Percentiles rank a stretch among this genome's conserved stretches.
These are phyloP conservation scores for Grosmannia clavigera DNA, from an alignment of 2,329 filamentous ascomycete species.

Conservation along the genomic window DNA sequence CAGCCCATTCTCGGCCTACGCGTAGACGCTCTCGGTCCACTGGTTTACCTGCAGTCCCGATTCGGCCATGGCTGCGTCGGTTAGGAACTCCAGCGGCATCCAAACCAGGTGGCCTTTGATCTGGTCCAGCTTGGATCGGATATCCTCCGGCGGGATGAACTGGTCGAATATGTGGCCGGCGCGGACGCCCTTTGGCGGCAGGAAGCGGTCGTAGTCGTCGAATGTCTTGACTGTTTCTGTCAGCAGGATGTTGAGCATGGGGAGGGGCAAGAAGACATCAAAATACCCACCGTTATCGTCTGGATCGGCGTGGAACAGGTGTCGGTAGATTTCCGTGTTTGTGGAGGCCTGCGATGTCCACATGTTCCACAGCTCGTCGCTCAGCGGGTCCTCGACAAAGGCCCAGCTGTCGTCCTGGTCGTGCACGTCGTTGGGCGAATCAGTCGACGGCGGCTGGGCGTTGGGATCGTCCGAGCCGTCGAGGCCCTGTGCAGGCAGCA, in stretches of 20 bases:
- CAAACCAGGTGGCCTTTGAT: constrained; percentile 85
- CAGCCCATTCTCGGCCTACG: constrained; percentile 26
- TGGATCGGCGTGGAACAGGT: constrained; percentile 77
- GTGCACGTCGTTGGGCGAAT: constrained; percentile 51
- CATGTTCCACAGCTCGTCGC: constrained; percentile 51
- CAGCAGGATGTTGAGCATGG: not conserved
- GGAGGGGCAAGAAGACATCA: not conserved
- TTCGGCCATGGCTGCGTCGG: constrained; percentile 81
- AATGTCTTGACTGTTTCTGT: constrained; percentile 59
- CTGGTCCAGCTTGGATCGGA: constrained; percentile 62
- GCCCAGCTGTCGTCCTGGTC: constrained; percentile 49
- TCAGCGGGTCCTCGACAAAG: constrained; percentile 59
- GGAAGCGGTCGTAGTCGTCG: constrained; percentile 75
- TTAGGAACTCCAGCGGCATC: constrained; percentile 85
- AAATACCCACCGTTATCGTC: constrained; percentile 58
- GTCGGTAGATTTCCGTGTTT: constrained; percentile 66
- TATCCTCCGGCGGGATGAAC: constrained; percentile 59
- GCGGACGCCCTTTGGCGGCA: constrained; percentile 57
- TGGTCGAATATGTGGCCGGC: constrained; percentile 79
- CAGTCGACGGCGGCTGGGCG: constrained; percentile 56
- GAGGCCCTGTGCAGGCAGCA: constrained; percentile 62
- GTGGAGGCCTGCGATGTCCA: constrained; percentile 58
- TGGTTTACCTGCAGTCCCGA: constrained; percentile 74
- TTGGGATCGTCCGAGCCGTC: constrained; percentile 59
- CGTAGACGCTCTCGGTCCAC: constrained; percentile 79